phyloP scores from a whole-genome alignment of 306 rosid species.

The Dalbergia cultrata region DNA sequence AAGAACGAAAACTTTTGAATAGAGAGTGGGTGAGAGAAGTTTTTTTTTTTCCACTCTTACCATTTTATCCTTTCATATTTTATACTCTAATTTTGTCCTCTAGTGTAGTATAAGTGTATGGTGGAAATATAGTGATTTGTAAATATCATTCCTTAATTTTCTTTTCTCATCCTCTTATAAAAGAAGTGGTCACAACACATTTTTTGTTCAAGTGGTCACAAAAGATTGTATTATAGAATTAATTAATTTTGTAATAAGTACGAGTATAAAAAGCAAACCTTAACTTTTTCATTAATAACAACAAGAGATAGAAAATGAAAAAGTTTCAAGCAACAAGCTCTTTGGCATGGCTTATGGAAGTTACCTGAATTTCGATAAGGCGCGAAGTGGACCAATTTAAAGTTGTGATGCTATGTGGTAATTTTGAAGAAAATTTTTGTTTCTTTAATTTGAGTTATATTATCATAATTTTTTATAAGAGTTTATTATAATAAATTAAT shows the following conservation, averaged over 20 bases:
- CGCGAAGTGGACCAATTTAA: not conserved
- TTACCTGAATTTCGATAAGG: slow-evolving; percentile 11
- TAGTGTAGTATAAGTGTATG: too few relatives aligned
- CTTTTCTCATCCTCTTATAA: not conserved
- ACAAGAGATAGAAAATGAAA: not conserved
- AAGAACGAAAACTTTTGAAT: too few relatives aligned
- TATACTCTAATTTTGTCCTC: too few relatives aligned
- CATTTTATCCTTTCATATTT: too few relatives aligned
- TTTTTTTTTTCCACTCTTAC: too few relatives aligned
- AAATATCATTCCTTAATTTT: not conserved
- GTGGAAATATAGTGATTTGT: too few relatives aligned
- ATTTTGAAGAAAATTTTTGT: not conserved
- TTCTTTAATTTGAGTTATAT: not conserved
- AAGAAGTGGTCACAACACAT: not conserved
- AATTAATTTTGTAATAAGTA: not conserved
- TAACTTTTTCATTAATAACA: slow-evolving; percentile 3
- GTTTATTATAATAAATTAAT: not conserved
- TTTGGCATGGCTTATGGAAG: not conserved
- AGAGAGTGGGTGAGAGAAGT: too few relatives aligned
- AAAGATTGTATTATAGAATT: not conserved
- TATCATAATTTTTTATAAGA: not conserved
- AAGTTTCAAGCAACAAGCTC: slow-evolving; percentile 20
- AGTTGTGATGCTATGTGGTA: not conserved
- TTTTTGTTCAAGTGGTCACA: too few relatives aligned
- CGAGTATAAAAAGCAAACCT: slow-evolving; percentile 10